These are phyloP conservation scores for Diaporthe sp. DNA, from an alignment of 2,329 filamentous ascomycete species.

Conservation along the genomic window DNA sequence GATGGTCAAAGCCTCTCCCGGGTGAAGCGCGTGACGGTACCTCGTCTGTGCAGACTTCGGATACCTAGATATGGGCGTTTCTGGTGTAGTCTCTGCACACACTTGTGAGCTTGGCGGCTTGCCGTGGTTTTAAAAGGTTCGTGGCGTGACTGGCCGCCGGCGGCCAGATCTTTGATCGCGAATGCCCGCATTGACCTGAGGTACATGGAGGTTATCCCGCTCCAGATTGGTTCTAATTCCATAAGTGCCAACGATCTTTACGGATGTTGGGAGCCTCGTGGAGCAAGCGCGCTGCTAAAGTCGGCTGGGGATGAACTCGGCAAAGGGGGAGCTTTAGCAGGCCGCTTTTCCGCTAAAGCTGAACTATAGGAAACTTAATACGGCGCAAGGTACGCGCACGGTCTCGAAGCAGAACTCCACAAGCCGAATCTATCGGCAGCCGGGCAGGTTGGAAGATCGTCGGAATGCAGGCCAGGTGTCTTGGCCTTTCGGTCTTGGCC, in stretches of 20 bases:
- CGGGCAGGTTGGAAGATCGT: not conserved
- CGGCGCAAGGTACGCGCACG: constrained; percentile 13
- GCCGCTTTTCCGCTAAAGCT: not conserved
- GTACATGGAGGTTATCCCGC: not conserved
- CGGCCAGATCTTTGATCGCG: not conserved
- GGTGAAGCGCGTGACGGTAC: not conserved
- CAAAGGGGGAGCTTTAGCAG: not conserved
- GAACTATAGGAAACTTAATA: not conserved
- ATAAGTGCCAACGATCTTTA: not conserved
- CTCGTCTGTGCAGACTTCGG: constrained; percentile 5
- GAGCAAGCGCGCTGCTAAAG: not conserved
- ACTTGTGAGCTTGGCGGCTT: constrained; percentile 4
- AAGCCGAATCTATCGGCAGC: not conserved
- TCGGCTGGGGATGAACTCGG: not conserved
- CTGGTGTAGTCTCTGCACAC: not conserved
- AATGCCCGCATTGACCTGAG: constrained; percentile 5
- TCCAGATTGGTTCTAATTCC: not conserved
- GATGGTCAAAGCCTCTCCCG: not conserved
- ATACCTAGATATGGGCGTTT: not conserved
- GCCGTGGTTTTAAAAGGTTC: not conserved
- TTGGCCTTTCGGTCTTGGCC: not conserved
- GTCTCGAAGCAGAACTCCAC: not conserved
- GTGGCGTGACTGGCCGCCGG: not conserved
- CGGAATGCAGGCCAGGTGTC: not conserved
- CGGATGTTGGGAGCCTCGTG: not conserved